Evolutionary conservation across 208 protist species (phyloP).

Genomic region (Leishmania mexicana): DNA sequence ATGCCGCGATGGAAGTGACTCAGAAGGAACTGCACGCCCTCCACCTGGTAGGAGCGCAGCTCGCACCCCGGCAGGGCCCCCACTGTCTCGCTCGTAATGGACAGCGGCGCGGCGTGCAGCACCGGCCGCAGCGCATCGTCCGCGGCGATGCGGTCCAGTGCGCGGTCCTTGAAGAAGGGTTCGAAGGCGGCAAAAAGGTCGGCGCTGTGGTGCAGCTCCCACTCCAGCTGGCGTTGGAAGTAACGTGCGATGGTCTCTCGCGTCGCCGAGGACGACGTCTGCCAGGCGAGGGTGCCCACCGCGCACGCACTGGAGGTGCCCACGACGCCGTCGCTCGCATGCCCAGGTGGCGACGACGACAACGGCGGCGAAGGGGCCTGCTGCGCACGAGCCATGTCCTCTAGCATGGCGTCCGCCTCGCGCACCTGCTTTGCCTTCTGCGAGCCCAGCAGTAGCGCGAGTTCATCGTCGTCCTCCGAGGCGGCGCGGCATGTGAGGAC

Average conservation of each 20-base stretch:
- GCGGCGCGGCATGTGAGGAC: constrained; percentile 10
- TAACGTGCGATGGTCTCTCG: constrained; percentile 37
- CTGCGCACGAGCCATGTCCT: constrained; percentile 1
- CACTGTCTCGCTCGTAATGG: constrained; percentile 25
- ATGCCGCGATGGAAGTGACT: constrained; percentile 83
- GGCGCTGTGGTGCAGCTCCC: constrained; percentile 50
- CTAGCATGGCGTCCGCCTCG: constrained; percentile 30
- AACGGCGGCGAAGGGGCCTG: constrained; percentile 7
- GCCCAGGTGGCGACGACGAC: neutral
- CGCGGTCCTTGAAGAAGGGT: constrained; percentile 76
- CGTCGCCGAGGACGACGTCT: constrained; percentile 37
- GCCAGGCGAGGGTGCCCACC: constrained; percentile 55
- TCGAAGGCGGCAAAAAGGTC: constrained; percentile 59
- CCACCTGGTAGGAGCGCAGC: constrained; percentile 95
- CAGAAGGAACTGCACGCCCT: constrained; percentile 96
- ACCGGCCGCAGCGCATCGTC: constrained; percentile 26
- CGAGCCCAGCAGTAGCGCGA: constrained; percentile 72
- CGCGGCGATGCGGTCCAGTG: constrained; percentile 42
- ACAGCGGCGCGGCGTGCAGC: constrained; percentile 40
- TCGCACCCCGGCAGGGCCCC: constrained; percentile 48
- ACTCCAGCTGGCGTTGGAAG: constrained; percentile 76
- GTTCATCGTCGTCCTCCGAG: constrained; percentile 56
- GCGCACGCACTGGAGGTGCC: constrained; percentile 17
- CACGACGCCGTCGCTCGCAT: neutral
- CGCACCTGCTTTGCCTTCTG: constrained; percentile 48